phyloP scores from a whole-genome alignment of 1,284 basidiomycete species.

The Thelephora terrestris region DNA sequence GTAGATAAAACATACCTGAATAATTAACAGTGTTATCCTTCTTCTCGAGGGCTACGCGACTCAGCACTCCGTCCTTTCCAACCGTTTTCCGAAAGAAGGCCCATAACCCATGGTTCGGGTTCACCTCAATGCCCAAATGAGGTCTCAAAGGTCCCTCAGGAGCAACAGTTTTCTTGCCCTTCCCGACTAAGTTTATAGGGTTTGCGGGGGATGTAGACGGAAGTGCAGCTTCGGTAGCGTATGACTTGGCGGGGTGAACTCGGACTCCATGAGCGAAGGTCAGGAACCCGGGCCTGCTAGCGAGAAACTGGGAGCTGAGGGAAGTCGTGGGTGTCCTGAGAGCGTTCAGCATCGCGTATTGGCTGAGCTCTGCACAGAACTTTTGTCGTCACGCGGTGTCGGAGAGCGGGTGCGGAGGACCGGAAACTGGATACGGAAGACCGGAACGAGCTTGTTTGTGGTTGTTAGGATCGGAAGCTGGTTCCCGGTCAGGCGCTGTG shows the following conservation, averaged over 20 bases:
- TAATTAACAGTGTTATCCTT: slow-evolving; percentile 30
- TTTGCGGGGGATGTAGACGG: slow-evolving; percentile 3
- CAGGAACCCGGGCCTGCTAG: slow-evolving; percentile 8
- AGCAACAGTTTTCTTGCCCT: background rate
- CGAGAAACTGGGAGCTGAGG: background rate
- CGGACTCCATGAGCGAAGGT: slow-evolving; percentile 1
- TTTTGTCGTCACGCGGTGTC: no score
- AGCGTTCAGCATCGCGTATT: no score
- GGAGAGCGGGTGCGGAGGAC: no score
- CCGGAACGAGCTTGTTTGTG: no score
- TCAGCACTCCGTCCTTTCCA: slow-evolving; percentile 22
- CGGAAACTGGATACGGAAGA: no score
- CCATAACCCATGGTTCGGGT: slow-evolving; percentile 61
- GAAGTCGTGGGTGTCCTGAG: background rate
- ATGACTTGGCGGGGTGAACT: slow-evolving; percentile 1
- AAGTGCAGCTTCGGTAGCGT: background rate
- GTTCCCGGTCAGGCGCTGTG: no score
- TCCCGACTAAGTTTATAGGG: background rate
- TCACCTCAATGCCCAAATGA: slow-evolving; percentile 32
- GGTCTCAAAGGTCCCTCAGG: slow-evolving; percentile 27
- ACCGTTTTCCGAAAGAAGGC: slow-evolving; percentile 60
- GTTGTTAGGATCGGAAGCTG: no score
- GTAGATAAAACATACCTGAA: slow-evolving; percentile 22
- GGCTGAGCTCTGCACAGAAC: no score
- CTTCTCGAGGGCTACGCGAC: slow-evolving; percentile 35